A percentile compares a stretch with the other conserved stretches of the same genome.
Evolutionary conservation across 805 yeast species (phyloP).

Genomic region (Kazachstania africana): DNA sequence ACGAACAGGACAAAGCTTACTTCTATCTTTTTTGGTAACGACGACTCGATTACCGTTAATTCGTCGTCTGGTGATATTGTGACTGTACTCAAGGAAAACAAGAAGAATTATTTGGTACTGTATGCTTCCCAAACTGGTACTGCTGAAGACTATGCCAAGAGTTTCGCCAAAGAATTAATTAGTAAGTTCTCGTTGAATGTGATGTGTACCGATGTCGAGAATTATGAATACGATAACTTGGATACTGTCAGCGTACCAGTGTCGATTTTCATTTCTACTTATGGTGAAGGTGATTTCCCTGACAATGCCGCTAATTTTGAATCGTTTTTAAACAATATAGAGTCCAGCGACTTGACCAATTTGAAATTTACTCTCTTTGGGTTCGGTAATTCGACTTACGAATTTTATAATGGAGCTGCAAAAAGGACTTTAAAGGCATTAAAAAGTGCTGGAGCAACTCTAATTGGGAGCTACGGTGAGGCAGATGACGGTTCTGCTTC

Average conservation of each 20-base stretch:
- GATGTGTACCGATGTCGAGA: slow-evolving; percentile 80
- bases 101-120: slow-evolving; percentile 68
- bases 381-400: slow-evolving; percentile 90
- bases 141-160: slow-evolving; percentile 91
- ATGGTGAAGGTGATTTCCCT: slow-evolving; percentile 98
- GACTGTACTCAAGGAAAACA: slow-evolving; percentile 43
- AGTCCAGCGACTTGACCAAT: not conserved
- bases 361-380: slow-evolving; percentile 22
- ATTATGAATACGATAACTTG: slow-evolving; percentile 72
- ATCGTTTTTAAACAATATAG: slow-evolving; percentile 44
- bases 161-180: slow-evolving; percentile 79
- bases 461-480: slow-evolving; percentile 66
- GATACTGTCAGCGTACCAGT: slow-evolving; percentile 51
- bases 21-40: not conserved
- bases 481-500: slow-evolving; percentile 96
- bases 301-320: slow-evolving; percentile 82
- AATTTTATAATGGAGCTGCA: slow-evolving; percentile 77
- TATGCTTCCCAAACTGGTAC: slow-evolving; percentile 98
- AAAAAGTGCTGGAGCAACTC: slow-evolving; percentile 54
- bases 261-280: slow-evolving; percentile 78
- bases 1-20: too few relatives aligned
- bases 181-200: slow-evolving; percentile 60
- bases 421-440: slow-evolving; percentile 43
- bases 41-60: slow-evolving; percentile 19
- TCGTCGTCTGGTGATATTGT: slow-evolving; percentile 40